phyloP scores from a whole-genome alignment of 2,329 filamentous ascomycete genomes.

The Chaetoscypha palmicola region DNA sequence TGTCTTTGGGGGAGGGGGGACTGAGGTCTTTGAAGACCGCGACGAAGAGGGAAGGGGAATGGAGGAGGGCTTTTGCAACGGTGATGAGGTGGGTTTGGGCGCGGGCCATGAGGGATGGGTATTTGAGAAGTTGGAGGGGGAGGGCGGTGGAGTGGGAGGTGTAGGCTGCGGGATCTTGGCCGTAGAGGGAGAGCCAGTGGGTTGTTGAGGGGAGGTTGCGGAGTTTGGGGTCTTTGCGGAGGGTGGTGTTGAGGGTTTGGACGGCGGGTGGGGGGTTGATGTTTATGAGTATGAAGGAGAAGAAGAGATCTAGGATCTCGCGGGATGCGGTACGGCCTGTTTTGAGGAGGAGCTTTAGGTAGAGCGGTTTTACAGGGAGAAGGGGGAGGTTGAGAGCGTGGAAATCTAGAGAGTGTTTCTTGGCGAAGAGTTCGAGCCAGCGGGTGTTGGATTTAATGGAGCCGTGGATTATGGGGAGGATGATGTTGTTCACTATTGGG shows the following conservation, averaged over 20 bases:
- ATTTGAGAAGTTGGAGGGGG: background rate
- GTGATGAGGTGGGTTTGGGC: background rate
- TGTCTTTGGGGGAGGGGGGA: background rate
- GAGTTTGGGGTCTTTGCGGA: constrained; percentile 4
- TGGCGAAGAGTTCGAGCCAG: constrained; percentile 3
- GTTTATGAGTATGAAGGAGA: constrained; percentile 3
- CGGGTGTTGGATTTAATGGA: background rate
- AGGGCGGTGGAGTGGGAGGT: background rate
- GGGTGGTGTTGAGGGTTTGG: background rate
- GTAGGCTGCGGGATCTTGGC: background rate
- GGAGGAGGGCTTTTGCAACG: background rate
- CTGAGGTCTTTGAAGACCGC: background rate
- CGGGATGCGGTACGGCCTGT: background rate
- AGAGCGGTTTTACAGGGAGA: constrained; percentile 5
- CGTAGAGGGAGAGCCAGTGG: constrained; percentile 9
- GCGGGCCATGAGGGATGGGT: background rate
- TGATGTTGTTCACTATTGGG: background rate
- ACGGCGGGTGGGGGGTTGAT: constrained; percentile 2
- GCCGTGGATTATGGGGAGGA: constrained; percentile 1
- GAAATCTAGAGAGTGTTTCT: constrained; percentile 4
- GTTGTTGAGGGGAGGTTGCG: background rate
- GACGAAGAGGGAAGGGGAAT: background rate
- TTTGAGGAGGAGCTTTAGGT: background rate
- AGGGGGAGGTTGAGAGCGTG: background rate
- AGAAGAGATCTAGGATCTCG: background rate